phyloP scores from a whole-genome alignment of 2,329 filamentous ascomycete genomes.

The Aspergillus candidus region DNA sequence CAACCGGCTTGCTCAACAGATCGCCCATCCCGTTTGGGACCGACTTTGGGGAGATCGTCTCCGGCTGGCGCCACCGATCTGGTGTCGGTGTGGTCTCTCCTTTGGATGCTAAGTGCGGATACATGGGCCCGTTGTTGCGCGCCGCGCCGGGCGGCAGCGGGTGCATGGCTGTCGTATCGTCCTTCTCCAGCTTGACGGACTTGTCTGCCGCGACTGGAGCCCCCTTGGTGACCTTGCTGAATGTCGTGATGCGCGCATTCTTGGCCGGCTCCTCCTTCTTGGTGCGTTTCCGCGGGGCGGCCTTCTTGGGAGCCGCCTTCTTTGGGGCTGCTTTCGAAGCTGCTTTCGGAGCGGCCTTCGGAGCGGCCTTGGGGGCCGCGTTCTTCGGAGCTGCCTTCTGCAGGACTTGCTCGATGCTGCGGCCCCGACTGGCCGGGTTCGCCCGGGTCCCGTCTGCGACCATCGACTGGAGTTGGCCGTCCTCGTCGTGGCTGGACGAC shows the following conservation, averaged over 20 bases:
- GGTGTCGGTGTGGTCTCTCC: conserved; percentile 9
- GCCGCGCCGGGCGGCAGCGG: conserved; percentile 29
- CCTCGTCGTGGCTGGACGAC: conserved; percentile 37
- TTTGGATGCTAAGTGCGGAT: conserved; percentile 20
- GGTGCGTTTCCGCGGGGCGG: conserved; percentile 15
- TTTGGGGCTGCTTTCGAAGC: conserved; percentile 17
- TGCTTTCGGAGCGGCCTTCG: background rate
- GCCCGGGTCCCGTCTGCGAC: conserved; percentile 17
- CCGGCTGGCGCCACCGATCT: conserved; percentile 11
- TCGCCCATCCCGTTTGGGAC: conserved; percentile 20
- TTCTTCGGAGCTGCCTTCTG: conserved; percentile 12
- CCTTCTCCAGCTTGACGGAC: conserved; percentile 20
- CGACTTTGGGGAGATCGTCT: conserved; percentile 20
- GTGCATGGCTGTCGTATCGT: conserved; percentile 29
- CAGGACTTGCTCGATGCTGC: conserved; percentile 22
- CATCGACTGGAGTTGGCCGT: conserved; percentile 10
- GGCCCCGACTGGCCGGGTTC: conserved; percentile 29
- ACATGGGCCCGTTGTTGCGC: conserved; percentile 33
- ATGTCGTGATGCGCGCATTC: conserved; percentile 26
- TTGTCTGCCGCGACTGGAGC: conserved; percentile 17
- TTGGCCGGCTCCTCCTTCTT: conserved; percentile 22
- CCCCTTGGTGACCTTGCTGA: conserved; percentile 31
- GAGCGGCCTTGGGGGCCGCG: too few species aligned
- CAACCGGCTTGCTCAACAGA: conserved; percentile 13
- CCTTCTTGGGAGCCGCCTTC: conserved; percentile 19